Conservation (phyloP, 1,284 basidiomycete species). For the Boletellus deceptivus region DNA sequence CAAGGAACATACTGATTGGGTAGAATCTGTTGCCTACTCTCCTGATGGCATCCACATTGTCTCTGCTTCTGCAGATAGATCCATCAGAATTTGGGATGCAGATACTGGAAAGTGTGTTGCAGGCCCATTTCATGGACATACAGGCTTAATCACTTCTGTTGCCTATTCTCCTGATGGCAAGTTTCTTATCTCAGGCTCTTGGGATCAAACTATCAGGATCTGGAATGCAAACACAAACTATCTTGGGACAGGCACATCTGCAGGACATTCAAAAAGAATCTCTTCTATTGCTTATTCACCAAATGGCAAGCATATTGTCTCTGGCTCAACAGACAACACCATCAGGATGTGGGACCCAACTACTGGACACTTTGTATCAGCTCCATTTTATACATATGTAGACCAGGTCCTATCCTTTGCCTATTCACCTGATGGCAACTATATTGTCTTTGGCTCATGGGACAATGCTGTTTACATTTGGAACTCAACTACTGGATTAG, state of each 20-base stretch:
- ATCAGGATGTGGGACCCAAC: conserved; percentile 11
- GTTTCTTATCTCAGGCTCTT: conserved; percentile 14
- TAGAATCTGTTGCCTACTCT: conserved; percentile 15
- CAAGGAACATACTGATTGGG: background rate
- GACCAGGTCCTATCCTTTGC: background rate
- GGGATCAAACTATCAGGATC: conserved; percentile 4
- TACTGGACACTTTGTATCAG: conserved; percentile 7
- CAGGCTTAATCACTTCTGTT: background rate
- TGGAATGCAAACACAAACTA: conserved; percentile 12
- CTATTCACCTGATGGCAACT: conserved; percentile 17
- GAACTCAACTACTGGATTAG: conserved; percentile 3
- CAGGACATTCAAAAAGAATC: background rate
- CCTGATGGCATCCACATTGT: conserved; percentile 14
- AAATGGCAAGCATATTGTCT: conserved; percentile 3
- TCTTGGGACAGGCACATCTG: background rate
- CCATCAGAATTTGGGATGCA: conserved; percentile 15
- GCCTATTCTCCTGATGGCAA: conserved; percentile 12
- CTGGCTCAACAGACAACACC: conserved; percentile 11
- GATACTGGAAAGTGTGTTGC: conserved; percentile 1
- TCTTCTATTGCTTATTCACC: conserved; percentile 9
- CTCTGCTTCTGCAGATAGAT: conserved; percentile 12
- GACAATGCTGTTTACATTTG: background rate
- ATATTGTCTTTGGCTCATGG: conserved; percentile 3
- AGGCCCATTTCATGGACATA: conserved; percentile 11
- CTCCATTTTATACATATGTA: background rate